Evolutionary conservation across 305 asterid genomes (phyloP).

Genomic region (Rubia occidens): DNA sequence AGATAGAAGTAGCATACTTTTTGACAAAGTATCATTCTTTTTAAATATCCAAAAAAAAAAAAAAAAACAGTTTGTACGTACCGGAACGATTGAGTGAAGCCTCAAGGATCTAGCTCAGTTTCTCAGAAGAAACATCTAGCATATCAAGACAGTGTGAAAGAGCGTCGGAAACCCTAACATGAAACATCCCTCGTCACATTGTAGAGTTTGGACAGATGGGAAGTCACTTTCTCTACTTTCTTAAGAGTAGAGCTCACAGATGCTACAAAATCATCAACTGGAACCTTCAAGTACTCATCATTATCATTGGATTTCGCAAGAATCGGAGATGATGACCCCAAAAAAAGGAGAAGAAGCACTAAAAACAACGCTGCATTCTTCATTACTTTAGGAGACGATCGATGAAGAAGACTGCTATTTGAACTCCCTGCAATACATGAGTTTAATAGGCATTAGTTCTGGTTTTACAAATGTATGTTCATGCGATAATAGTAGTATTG

Average conservation of each 20-base stretch:
- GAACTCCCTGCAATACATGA: too few relatives aligned
- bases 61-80: conserved; percentile 7
- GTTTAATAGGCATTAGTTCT: too few relatives aligned
- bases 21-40: too few relatives aligned
- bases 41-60: too few relatives aligned
- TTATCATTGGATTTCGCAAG: not conserved
- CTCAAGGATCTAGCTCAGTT: conserved; percentile 44
- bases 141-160: conserved; percentile 62
- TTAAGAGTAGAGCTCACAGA: conserved; percentile 40
- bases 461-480: too few relatives aligned
- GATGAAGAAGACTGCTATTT: not conserved
- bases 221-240: conserved; percentile 31
- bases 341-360: conserved; percentile 1
- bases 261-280: conserved; percentile 46
- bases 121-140: conserved; percentile 58
- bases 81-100: conserved; percentile 54
- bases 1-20: too few relatives aligned
- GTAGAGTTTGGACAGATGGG: conserved; percentile 37
- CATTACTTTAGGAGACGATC: not conserved
- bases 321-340: not conserved
- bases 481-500: too few relatives aligned
- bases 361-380: too few relatives aligned
- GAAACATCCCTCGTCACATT: conserved; percentile 31
- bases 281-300: conserved; percentile 33
- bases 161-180: conserved; percentile 43